Percentiles rank a stretch among this genome's conserved stretches.
These are phyloP conservation scores for Plenodomus biglobosus DNA, from an alignment of 2,329 filamentous ascomycete genomes.

Conservation along the genomic window DNA sequence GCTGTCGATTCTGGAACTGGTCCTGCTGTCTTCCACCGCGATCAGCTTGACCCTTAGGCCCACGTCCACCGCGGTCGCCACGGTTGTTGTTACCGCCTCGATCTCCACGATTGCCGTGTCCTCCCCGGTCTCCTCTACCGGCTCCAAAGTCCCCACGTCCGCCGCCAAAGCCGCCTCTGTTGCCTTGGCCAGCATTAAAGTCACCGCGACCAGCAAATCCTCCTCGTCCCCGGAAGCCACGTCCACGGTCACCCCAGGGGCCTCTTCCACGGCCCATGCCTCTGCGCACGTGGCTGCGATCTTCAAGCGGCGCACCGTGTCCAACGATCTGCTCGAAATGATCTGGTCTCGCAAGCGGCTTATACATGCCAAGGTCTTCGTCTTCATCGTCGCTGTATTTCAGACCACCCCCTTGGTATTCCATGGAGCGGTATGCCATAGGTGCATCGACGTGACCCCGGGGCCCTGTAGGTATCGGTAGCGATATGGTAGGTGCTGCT, in stretches of 20 bases:
- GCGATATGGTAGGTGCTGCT: slow-evolving; percentile 8
- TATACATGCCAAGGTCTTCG: slow-evolving; percentile 51
- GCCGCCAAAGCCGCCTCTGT: slow-evolving; percentile 21
- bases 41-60: slow-evolving; percentile 28
- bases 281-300: slow-evolving; percentile 41
- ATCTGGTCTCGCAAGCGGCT: slow-evolving; percentile 50
- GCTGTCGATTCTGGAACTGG: slow-evolving; percentile 18
- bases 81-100: slow-evolving; percentile 8
- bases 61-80: slow-evolving; percentile 24
- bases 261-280: slow-evolving; percentile 39
- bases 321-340: slow-evolving; percentile 51
- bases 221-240: slow-evolving; percentile 41
- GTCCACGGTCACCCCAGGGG: slow-evolving; percentile 40
- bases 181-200: slow-evolving; percentile 33
- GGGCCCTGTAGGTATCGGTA: slow-evolving; percentile 26
- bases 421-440: slow-evolving; percentile 21
- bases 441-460: slow-evolving; percentile 22
- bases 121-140: slow-evolving; percentile 9
- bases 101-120: slow-evolving; percentile 27
- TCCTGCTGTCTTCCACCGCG: slow-evolving; percentile 26
- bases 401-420: slow-evolving; percentile 40
- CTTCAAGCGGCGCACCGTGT: slow-evolving; percentile 42
- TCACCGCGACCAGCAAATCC: slow-evolving; percentile 28
- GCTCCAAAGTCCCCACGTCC: slow-evolving; percentile 31
- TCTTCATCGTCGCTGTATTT: slow-evolving; percentile 51